Evolutionary conservation across 2,329 filamentous ascomycete genomes (phyloP), one percentile per base, ranked within the genome.

Genomic region (Juglanconis juglandina): DNA sequence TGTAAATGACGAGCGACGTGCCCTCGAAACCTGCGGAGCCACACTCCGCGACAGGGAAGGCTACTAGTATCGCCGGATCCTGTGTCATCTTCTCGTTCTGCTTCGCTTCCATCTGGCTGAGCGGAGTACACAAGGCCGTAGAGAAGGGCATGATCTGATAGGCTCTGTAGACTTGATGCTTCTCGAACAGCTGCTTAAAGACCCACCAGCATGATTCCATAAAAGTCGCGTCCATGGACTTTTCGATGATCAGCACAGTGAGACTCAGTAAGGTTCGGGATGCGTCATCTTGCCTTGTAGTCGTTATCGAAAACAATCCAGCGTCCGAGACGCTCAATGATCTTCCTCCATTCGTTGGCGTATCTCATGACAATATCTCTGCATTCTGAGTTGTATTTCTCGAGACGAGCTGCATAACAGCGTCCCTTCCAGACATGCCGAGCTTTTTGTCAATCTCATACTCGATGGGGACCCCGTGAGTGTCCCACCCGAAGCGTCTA

Each of bases 291-390:
- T 17, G 17, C 96, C 88, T 96, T 96, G 81, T 96, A 97, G 73
- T 97, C 92, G 68, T 96, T 95, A 75, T 98, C 94, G 68, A 98
- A 97, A 76, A 97, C 94, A 69, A 97, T 95, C 94, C 94, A 98
- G 61, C 94, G 88, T 59, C 94, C 94, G 46, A 98, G 77, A 63
- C 94, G 83, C 71, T 96, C 92, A 68, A 97, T 90, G 33, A 91
- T 96, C 64, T 87, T 79, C 69, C 92, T 86, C 94, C 94, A 98
- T 73, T 97, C 94, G 14, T 81, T 75, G 10, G 92, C 87, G 72
- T 90, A 97, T 69, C 90, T 86, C 91, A 97, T 96, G 67, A 97
- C 94, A 73, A 97, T 96, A 64, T 91, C 87, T 63, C 89, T 85
- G 75, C 94, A 98, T 77, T 96, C 91, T 63, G 85, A 88, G 73